Base-by-base conservation (phyloP, 2,329 filamentous ascomycete species). In the Stylonectria norvegica region DNA sequence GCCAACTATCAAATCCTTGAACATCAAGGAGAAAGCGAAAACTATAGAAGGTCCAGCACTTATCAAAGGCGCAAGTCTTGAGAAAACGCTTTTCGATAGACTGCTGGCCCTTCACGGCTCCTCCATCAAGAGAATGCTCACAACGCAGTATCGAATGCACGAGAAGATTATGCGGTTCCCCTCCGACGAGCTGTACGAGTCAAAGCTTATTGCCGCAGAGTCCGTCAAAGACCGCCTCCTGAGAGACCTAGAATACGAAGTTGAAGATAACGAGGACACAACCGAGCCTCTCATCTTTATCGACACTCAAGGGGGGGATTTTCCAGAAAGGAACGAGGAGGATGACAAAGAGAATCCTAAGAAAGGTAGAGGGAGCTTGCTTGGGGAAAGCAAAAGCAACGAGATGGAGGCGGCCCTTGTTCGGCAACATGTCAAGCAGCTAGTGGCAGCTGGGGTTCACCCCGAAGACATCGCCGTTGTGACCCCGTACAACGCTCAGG, bases 81-180 rank as follows among this genome's bases (percentile, higher is more conserved):
- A 95, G 58, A 86, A 76, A n/a, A 97, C 93, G 0, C 73, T 98
- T 20, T 98, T 98, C 62, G 91, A 97, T 63, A 79, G 93, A 19
- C 73, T 98, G 29, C 73, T 98, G 31, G 74, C 76, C 5, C 71
- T 96, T 12, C 87, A 98, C 60, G 93, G 93, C 1, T 68, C 81
- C 1, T 72, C 72, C 4, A 89, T 98, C 68, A 97, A 97, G 69
- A 76, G 86, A 36, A 95, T 97, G 87, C 78, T 98, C 17, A 97
- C 89, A 4, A 95, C 86, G 4, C 93, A 98, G 67, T 98, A 98
- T 64, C 89, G 93, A 25, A 98, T 98, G 93, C 89, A 98, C 61
- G 85, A 95, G 58, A 81, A 75, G 38, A 97, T 98, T 56, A 97
- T 97, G 90, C 77, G 81, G 5, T 98, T 96, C 57, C 91, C 93